Base-by-base conservation (phyloP, 108 stramenopile species). In the Skeletonema marinoi region DNA sequence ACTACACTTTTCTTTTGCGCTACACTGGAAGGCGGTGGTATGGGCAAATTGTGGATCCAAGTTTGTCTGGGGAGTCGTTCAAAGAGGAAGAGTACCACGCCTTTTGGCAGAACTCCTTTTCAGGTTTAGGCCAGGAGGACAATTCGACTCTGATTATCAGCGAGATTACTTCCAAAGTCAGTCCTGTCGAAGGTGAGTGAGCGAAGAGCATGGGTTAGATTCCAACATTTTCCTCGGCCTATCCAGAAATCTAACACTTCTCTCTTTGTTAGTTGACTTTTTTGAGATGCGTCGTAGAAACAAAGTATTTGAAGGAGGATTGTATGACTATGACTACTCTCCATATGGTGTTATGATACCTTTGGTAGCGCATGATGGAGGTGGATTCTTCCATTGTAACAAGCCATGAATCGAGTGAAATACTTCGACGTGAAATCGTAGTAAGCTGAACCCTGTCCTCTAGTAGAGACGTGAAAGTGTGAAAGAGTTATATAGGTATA, bases 21-120 rank as follows among this genome's bases (percentile, higher is more conserved):
- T 82, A 50, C 59, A 66, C 81, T 1, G 81, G 81, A 9, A 14
- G 70, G 39, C 69, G 81, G 25, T 82, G 81, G 81, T 71, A 74
- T 61, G 81, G 73, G 5, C 63, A 64, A 35, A 38, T 64, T 38
- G 0, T n/a, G 3, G 39, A 38, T n/a, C 63, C 63, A 8, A 8
- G 2, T 7, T 36, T 38, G 63, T 41, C 63, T 64, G 63, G 10
- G 25, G 63, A 38, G 6, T 19, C 33, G 0, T 64, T 64, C 33
- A 41, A 64, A 16, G 63, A 64, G 41, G 63, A 64, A 41, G 63
- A 64, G 6, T 64, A 64, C 16, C 63, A 64, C 3, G 63, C 62
- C 6, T 63, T 63, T 5, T 63, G 62, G 62, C 2, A 3, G 17
- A 35, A 63, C 30, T 32, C 30, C 11, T 63, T 63, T 14, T 39